Conservation (phyloP, 106 monocot genomes). For the Hemerocallis citrina region DNA sequence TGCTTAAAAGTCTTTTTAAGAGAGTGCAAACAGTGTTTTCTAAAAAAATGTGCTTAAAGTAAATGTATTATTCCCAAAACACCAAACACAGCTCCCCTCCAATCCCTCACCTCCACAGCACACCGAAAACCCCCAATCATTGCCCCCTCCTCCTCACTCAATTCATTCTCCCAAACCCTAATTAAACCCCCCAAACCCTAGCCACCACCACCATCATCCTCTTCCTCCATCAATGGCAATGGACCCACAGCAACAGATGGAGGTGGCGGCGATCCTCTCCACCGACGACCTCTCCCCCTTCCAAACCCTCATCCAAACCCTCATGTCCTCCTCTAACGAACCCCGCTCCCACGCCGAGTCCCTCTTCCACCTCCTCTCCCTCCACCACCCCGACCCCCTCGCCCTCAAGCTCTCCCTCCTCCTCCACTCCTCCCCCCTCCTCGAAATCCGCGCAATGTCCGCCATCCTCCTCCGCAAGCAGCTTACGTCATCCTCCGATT, state of each 20-base stretch:
- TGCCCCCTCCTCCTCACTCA: no score
- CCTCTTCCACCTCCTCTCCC: conserved; percentile 68
- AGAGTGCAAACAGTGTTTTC: no score
- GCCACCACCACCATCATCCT: neutral
- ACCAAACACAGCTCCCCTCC: no score
- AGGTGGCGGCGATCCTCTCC: conserved; percentile 40
- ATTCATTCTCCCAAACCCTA: no score
- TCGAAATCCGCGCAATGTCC: conserved; percentile 78
- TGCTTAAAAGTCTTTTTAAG: no score
- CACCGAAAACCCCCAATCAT: no score
- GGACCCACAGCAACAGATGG: conserved; percentile 24
- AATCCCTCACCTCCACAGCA: no score
- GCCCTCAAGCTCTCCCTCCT: conserved; percentile 50
- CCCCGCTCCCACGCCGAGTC: conserved; percentile 73
- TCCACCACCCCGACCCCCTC: conserved; percentile 66
- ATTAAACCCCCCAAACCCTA: conserved; percentile 2
- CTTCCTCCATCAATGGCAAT: neutral
- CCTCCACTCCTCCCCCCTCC: conserved; percentile 46
- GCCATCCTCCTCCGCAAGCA: conserved; percentile 86
- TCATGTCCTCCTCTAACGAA: conserved; percentile 86
- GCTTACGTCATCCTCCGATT: conserved; percentile 19
- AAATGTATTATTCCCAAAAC: no score
- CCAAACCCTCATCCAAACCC: conserved; percentile 54
- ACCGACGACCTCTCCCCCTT: conserved; percentile 51
- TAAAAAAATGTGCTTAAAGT: no score